phyloP scores from a whole-genome alignment of 2,329 filamentous ascomycete genomes.

The Sphaerulina musiva region DNA sequence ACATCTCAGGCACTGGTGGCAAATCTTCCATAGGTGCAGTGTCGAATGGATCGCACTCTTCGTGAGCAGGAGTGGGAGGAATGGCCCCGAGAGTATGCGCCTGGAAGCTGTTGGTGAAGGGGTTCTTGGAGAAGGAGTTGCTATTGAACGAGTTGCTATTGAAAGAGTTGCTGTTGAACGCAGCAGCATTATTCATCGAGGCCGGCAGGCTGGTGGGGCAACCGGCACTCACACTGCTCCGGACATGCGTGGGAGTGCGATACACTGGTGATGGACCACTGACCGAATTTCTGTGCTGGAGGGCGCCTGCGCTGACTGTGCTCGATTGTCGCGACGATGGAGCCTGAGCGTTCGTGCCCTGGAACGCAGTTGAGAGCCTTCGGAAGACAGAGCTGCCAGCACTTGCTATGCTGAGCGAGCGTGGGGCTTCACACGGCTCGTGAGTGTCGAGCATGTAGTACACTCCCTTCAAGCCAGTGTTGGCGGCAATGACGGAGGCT shows the following conservation, averaged over 20 bases:
- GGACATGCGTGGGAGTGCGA: conserved; percentile 33
- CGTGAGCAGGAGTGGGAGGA: conserved; percentile 37
- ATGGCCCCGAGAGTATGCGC: conserved; percentile 36
- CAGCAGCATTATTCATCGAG: conserved; percentile 17
- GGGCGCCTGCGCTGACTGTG: conserved; percentile 20
- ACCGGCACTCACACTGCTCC: conserved; percentile 34
- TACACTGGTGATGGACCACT: conserved; percentile 24
- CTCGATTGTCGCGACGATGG: conserved; percentile 21
- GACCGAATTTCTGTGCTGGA: conserved; percentile 12
- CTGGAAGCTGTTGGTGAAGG: conserved; percentile 22
- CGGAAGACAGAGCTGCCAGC: conserved; percentile 29
- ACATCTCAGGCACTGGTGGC: conserved; percentile 21
- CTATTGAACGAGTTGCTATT: not conserved
- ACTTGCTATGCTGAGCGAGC: conserved; percentile 27
- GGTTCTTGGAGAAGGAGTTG: conserved; percentile 21
- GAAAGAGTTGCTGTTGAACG: conserved; percentile 16
- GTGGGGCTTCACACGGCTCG: conserved; percentile 15
- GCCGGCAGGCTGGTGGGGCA: conserved; percentile 38
- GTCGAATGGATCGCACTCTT: conserved; percentile 36
- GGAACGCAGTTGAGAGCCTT: conserved; percentile 32
- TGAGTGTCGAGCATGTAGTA: conserved; percentile 41
- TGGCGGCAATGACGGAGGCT: conserved; percentile 36
- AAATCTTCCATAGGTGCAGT: conserved; percentile 16
- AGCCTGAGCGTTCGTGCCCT: conserved; percentile 1
- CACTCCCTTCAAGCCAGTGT: conserved; percentile 41